phyloP scores from a whole-genome alignment of 2,329 filamentous ascomycete species.

The Domatiomyces catenatus region DNA sequence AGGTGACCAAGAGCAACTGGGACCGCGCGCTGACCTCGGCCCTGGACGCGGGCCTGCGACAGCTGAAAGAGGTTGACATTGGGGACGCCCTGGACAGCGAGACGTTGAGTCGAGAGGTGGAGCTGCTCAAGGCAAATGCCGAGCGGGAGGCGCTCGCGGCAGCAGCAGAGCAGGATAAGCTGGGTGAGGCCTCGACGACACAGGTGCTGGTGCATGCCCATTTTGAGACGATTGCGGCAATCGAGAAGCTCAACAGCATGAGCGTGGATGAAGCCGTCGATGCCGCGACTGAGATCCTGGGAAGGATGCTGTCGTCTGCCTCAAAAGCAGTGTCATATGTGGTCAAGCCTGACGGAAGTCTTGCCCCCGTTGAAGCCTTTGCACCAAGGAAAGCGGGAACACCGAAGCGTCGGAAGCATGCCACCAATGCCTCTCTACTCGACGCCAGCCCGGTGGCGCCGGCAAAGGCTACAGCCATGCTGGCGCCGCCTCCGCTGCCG shows the following conservation, averaged over 20 bases:
- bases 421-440: slow-evolving; percentile 22
- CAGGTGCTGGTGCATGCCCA: slow-evolving; percentile 78
- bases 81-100: slow-evolving; percentile 53
- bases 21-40: slow-evolving; percentile 76
- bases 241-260: slow-evolving; percentile 69
- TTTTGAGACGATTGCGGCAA: slow-evolving; percentile 74
- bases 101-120: slow-evolving; percentile 63
- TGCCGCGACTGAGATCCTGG: slow-evolving; percentile 61
- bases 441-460: slow-evolving; percentile 34
- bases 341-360: slow-evolving; percentile 71
- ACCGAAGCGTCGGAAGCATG: slow-evolving; percentile 50
- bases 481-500: slow-evolving; percentile 20
- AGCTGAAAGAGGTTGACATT: slow-evolving; percentile 56
- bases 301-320: slow-evolving; percentile 62
- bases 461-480: slow-evolving; percentile 20
- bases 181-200: slow-evolving; percentile 59
- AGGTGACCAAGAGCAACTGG: slow-evolving; percentile 67
- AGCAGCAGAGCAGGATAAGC: slow-evolving; percentile 70
- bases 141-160: slow-evolving; percentile 63
- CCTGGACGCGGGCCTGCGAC: slow-evolving; percentile 66
- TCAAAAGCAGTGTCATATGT: slow-evolving; percentile 62
- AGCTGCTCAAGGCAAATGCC: slow-evolving; percentile 69
- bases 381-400: slow-evolving; percentile 59
- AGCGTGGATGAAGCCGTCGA: slow-evolving; percentile 67
- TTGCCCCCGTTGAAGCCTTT: slow-evolving; percentile 42